These are phyloP conservation scores for Colletotrichum camelliae DNA, from an alignment of 2,329 filamentous ascomycete species.

Conservation along the genomic window DNA sequence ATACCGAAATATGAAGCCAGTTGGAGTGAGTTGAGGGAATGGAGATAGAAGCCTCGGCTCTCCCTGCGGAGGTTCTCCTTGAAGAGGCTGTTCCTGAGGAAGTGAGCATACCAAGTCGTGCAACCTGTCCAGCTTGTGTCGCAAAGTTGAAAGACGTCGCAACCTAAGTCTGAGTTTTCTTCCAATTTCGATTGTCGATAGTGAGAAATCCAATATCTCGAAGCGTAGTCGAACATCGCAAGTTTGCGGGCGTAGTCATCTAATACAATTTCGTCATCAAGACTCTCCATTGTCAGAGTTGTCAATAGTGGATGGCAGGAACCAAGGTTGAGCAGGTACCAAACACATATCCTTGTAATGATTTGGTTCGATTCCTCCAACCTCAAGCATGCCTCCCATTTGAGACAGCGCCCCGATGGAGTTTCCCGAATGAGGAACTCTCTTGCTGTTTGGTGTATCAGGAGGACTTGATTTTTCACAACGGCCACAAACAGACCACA, in stretches of 20 bases:
- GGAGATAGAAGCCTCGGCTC: too few relatives aligned
- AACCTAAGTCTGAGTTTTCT: neutral
- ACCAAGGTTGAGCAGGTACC: neutral
- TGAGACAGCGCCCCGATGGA: too few relatives aligned
- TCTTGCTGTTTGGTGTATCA: neutral
- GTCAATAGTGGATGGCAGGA: too few relatives aligned
- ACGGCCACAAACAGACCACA: neutral
- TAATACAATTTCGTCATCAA: too few relatives aligned
- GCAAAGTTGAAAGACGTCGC: neutral
- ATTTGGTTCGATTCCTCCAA: neutral
- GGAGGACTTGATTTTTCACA: neutral
- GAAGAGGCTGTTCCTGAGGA: too few relatives aligned
- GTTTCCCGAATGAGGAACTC: neutral
- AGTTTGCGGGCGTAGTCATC: too few relatives aligned
- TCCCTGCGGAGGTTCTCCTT: too few relatives aligned
- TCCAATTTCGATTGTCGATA: neutral
- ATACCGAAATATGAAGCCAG: neutral
- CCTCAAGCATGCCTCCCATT: neutral
- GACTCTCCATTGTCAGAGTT: too few relatives aligned
- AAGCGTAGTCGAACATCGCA: neutral
- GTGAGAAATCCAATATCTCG: neutral
- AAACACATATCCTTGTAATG: neutral
- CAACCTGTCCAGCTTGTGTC: neutral
- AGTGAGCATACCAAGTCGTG: neutral
- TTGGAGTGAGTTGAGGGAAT: too few relatives aligned